Base-by-base conservation (phyloP, 192 early-diverging fungal genomes). In the Coemansia sp. region DNA sequence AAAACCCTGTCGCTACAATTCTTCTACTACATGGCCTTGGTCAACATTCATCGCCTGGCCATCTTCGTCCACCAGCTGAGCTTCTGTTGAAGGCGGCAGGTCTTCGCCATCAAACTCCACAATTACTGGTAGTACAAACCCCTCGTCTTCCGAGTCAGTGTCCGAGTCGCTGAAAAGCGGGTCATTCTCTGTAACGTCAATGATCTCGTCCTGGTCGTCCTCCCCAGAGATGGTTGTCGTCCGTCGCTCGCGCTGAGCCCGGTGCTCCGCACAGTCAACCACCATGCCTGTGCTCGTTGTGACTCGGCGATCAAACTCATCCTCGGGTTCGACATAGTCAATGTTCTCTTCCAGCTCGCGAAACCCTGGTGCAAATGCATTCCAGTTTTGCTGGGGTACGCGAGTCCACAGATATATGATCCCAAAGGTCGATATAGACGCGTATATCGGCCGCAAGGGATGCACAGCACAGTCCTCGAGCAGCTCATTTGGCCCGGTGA, bases 311-410 rank as follows among this genome's bases (percentile, higher is more conserved):
- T 99, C 97, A 76, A 97, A 99, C 64, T 93, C 91, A 58, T 95
- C 92, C 60, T 99, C 97, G 10, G 85, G 74, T 67, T 99, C 97
- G 46, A 87, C 80, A 70, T 95, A 97, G 53, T 95, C 97, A 6
- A 93, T 81, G 67, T 99, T 98, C 50, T 99, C 95, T 32, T 95
- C 92, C 15, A 99, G 67, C 59, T 97, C 93, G 19, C 80, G 86
- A 59, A 96, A 98, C 38, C 92, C 93, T 18, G 95, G 97, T 14
- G 91, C 92, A 83, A 95, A 94, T 26, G 94, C 90, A 48, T 89
- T 92, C 89, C 93, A 98, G 61, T 93, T 92, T 32, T 78, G 75
- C 69, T 78, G 76, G 2, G 76, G 75, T 55, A 96, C 89, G 27
- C 87, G 85, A 17, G 88, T 86, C 97, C 95, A 99, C 18, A 96